These are phyloP conservation scores for Blastocrithidia nonstop DNA, from an alignment of 208 protist species.

Conservation along the genomic window DNA sequence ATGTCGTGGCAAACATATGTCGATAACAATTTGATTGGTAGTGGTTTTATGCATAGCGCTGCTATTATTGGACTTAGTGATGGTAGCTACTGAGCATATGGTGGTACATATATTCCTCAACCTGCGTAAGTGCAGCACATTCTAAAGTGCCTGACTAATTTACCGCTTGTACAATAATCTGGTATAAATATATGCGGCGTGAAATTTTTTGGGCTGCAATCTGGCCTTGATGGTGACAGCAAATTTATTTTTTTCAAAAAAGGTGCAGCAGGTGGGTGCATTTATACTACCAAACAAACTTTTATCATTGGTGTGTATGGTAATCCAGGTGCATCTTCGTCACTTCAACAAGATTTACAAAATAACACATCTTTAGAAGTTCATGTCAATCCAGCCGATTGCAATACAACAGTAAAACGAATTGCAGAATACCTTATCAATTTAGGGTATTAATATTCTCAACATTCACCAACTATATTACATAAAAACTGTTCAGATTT, in stretches of 20 bases:
- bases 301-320: slow-evolving; percentile 76
- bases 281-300: slow-evolving; percentile 73
- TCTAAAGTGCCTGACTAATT: slow-evolving; percentile 41
- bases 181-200: slow-evolving; percentile 67
- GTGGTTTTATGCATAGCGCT: slow-evolving; percentile 78
- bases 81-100: slow-evolving; percentile 82
- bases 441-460: slow-evolving; percentile 52
- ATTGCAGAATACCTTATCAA: slow-evolving; percentile 80
- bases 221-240: slow-evolving; percentile 45
- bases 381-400: slow-evolving; percentile 72
- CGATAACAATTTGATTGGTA: slow-evolving; percentile 77
- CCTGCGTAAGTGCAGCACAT: slow-evolving; percentile 75
- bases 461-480: neutral
- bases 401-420: slow-evolving; percentile 70
- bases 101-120: slow-evolving; percentile 72
- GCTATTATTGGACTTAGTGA: slow-evolving; percentile 62
- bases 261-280: slow-evolving; percentile 63
- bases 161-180: slow-evolving; percentile 42
- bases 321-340: slow-evolving; percentile 42
- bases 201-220: slow-evolving; percentile 78
- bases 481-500: neutral
- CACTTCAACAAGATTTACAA: slow-evolving; percentile 32
- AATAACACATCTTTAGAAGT: slow-evolving; percentile 16
- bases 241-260: slow-evolving; percentile 84
- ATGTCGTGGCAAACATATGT: slow-evolving; percentile 85